These are phyloP conservation scores for Protomyces lactucae-debilis DNA, from an alignment of 1,139 yeast genomes.

Conservation along the genomic window DNA sequence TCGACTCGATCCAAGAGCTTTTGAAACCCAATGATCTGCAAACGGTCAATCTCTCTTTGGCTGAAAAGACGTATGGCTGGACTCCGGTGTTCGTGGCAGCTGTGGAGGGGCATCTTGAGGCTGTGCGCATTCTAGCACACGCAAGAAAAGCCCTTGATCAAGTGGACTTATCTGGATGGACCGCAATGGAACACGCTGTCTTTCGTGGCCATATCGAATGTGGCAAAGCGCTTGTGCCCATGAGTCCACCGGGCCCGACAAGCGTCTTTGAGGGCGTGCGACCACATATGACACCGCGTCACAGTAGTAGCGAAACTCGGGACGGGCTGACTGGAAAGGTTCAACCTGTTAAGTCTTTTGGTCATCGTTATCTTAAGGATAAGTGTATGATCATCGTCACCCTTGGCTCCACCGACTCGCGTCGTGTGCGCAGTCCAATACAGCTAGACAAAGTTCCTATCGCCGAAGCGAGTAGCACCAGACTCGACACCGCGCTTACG, in stretches of 20 bases:
- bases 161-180: constrained; percentile 88
- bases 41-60: constrained; percentile 69
- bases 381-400: constrained; percentile 72
- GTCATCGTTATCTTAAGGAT: constrained; percentile 65
- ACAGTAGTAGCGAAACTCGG: constrained; percentile 6
- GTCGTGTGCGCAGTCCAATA: constrained; percentile 58
- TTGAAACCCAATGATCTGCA: constrained; percentile 42
- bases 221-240: constrained; percentile 56
- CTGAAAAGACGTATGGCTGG: constrained; percentile 84
- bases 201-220: constrained; percentile 78
- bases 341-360: constrained; percentile 63
- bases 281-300: neutral
- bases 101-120: constrained; percentile 66
- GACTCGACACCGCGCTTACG: constrained; percentile 82
- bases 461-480: constrained; percentile 70
- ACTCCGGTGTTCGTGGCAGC: constrained; percentile 91
- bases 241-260: constrained; percentile 18
- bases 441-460: constrained; percentile 69
- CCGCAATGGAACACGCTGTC: constrained; percentile 94
- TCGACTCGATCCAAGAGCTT: constrained; percentile 53
- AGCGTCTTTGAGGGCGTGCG: constrained; percentile 14
- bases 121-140: constrained; percentile 54
- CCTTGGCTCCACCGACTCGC: constrained; percentile 76
- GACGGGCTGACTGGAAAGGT: neutral
- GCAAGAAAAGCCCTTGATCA: constrained; percentile 52